A percentile compares a stretch with the other conserved stretches of the same genome.
phyloP scores from a whole-genome alignment of 768 basidiomycete genomes.

The Suillus brevipes region DNA sequence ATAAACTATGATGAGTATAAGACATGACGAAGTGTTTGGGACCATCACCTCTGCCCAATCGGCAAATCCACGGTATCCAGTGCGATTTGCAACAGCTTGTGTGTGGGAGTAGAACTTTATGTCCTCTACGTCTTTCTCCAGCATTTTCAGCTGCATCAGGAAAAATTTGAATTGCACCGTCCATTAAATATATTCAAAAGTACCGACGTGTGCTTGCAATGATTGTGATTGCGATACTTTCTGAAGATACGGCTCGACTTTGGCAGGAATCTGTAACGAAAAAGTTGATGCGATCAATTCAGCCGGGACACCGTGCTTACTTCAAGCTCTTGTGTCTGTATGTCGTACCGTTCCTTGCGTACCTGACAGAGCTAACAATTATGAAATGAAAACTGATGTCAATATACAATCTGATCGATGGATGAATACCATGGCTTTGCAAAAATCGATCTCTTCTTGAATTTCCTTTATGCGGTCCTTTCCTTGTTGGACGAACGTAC shows the following conservation, averaged over 20 bases:
- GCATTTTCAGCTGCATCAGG: slow-evolving; percentile 5
- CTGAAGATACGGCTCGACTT: slow-evolving; percentile 6
- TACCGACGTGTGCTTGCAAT: slow-evolving; percentile 8
- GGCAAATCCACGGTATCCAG: slow-evolving; percentile 23
- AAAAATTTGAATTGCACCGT: not conserved
- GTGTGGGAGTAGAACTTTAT: slow-evolving; percentile 14
- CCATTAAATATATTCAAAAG: not conserved
- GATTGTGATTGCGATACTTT: slow-evolving; percentile 6
- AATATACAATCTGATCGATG: not conserved
- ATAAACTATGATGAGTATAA: not conserved
- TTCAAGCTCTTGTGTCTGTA: not conserved
- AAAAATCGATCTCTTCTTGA: slow-evolving; percentile 5
- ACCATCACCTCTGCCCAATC: slow-evolving; percentile 21
- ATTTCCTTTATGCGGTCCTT: not conserved
- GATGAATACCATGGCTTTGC: slow-evolving; percentile 8
- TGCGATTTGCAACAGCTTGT: slow-evolving; percentile 21
- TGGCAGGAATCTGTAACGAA: not conserved
- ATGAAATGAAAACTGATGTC: not conserved
- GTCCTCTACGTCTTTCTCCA: slow-evolving; percentile 5
- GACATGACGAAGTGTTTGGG: not conserved
- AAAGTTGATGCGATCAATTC: not conserved
- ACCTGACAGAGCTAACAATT: slow-evolving; percentile 1
- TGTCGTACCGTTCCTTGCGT: not conserved
- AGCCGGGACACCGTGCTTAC: not conserved
- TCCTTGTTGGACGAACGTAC: not conserved